These are phyloP conservation scores for Talaromyces funiculosus DNA, from an alignment of 2,329 filamentous ascomycete genomes.

Conservation along the genomic window DNA sequence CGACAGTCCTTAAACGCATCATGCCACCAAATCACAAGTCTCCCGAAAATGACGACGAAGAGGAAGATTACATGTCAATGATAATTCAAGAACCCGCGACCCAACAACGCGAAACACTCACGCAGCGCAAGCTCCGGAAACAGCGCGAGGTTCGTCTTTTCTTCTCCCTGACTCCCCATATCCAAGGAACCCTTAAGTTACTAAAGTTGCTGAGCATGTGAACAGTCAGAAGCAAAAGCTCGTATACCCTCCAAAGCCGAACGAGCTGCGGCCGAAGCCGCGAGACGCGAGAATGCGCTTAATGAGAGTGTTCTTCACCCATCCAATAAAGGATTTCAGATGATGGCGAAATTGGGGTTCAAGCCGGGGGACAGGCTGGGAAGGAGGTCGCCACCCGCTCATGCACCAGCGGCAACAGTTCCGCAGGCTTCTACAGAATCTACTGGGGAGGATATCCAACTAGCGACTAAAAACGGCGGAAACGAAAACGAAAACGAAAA, in stretches of 20 bases:
- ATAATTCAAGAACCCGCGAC: slow-evolving; percentile 61
- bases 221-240: slow-evolving; percentile 64
- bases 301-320: slow-evolving; percentile 66
- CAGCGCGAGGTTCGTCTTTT: slow-evolving; percentile 42
- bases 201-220: slow-evolving; percentile 40
- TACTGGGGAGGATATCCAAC: too few relatives aligned
- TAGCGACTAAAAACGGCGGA: not conserved
- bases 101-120: slow-evolving; percentile 54
- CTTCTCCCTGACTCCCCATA: not conserved
- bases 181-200: slow-evolving; percentile 33
- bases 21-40: not conserved
- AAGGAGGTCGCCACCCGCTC: slow-evolving; percentile 37
- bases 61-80: slow-evolving; percentile 98
- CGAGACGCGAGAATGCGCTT: slow-evolving; percentile 68
- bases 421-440: not conserved
- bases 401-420: slow-evolving; percentile 1
- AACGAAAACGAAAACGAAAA: not conserved
- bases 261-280: slow-evolving; percentile 66
- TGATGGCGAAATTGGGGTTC: slow-evolving; percentile 98
- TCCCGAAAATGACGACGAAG: slow-evolving; percentile 45
- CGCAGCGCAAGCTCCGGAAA: slow-evolving; percentile 53
- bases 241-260: slow-evolving; percentile 72
- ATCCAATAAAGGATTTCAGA: slow-evolving; percentile 79
- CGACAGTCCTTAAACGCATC: not conserved
- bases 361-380: slow-evolving; percentile 70